These are phyloP conservation scores for Pseudonitzschia pungens DNA, from an alignment of 108 stramenopile genomes.

Conservation along the genomic window DNA sequence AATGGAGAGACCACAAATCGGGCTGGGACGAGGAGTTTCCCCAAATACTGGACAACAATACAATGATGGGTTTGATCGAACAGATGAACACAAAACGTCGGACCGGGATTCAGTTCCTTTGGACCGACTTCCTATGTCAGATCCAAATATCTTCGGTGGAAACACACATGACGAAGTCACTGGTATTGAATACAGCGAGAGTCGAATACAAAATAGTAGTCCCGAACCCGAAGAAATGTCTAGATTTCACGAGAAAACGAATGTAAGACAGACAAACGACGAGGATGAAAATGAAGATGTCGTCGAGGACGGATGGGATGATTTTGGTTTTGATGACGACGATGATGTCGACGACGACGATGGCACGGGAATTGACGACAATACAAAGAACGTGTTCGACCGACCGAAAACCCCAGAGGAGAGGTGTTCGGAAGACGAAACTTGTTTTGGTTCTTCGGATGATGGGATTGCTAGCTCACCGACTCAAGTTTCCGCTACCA, in stretches of 20 bases:
- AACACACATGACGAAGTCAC: background rate
- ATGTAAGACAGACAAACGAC: background rate
- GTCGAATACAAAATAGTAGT: background rate
- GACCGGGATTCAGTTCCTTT: background rate
- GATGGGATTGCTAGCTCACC: background rate
- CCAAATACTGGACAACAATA: background rate
- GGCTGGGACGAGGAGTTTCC: background rate
- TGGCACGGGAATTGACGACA: background rate
- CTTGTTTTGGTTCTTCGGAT: background rate
- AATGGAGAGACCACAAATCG: background rate
- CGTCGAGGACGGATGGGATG: slow-evolving; percentile 37
- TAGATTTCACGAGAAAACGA: background rate
- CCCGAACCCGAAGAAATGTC: background rate
- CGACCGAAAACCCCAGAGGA: background rate
- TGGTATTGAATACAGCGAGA: background rate
- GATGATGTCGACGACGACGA: background rate
- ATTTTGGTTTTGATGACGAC: slow-evolving; percentile 33
- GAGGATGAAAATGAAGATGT: slow-evolving; percentile 8
- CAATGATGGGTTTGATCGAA: slow-evolving; percentile 2
- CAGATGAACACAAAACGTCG: background rate
- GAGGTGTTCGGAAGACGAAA: background rate
- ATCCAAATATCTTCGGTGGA: background rate
- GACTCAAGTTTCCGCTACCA: background rate
- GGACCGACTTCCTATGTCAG: background rate
- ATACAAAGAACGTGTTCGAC: background rate